Conservation (phyloP, 1,284 basidiomycete species). For the Boletus smithii region DNA sequence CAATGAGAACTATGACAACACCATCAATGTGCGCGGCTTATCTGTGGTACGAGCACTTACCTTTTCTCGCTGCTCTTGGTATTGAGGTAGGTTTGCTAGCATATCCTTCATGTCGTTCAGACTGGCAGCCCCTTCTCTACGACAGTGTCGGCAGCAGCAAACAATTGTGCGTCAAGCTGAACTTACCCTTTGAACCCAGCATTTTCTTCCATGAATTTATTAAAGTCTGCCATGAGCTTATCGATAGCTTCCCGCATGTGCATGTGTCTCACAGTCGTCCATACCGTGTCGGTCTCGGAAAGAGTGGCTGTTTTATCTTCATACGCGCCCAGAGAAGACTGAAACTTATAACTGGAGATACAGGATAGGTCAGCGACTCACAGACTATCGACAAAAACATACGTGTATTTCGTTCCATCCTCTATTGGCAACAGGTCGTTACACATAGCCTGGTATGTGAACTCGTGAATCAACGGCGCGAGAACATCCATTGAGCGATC, state of each 20-base stretch:
- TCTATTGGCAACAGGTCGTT: constrained; percentile 90
- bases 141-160: constrained; percentile 1
- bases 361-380: constrained; percentile 1
- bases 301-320: constrained; percentile 87
- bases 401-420: constrained; percentile 86
- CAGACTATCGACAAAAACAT: constrained; percentile 30
- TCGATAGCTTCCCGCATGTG: constrained; percentile 99
- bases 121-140: constrained; percentile 76
- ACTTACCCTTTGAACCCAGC: constrained; percentile 84
- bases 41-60: constrained; percentile 36
- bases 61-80: constrained; percentile 94
- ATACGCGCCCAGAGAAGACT: constrained; percentile 73
- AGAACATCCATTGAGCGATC: constrained; percentile 94
- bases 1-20: constrained; percentile 73
- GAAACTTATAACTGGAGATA: constrained; percentile 75
- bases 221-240: constrained; percentile 93
- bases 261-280: constrained; percentile 91
- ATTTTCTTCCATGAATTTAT: constrained; percentile 89
- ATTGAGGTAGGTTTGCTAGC: constrained; percentile 93
- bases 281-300: constrained; percentile 85
- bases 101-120: constrained; percentile 99
- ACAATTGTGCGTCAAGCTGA: not conserved
- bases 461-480: constrained; percentile 93
- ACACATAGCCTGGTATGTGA: constrained; percentile 99
- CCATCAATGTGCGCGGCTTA: not conserved